Percentiles rank a stretch among this genome's conserved stretches.
Conservation (phyloP, 106 monocot species). For the Chionographis japonica region DNA sequence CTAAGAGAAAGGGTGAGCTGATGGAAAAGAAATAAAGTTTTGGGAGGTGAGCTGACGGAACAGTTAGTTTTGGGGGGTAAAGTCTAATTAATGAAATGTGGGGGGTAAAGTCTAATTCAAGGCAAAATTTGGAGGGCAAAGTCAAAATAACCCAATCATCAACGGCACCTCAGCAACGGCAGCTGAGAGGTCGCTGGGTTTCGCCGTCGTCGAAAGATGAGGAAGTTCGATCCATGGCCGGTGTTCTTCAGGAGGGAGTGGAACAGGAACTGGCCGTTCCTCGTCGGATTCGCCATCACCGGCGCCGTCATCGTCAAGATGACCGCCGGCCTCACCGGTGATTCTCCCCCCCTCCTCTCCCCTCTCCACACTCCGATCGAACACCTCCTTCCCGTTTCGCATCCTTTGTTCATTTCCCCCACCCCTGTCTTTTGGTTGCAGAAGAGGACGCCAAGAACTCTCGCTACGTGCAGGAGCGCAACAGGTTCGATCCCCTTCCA, state of each 20-base stretch:
- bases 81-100: too few species aligned
- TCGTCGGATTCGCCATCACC: conserved; percentile 83
- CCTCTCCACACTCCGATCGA: not conserved
- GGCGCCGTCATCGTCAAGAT: conserved; percentile 71
- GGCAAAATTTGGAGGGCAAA: too few species aligned
- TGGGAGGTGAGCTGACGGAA: too few species aligned
- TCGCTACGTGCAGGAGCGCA: conserved; percentile 65
- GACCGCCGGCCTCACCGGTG: conserved; percentile 71
- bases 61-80: too few species aligned
- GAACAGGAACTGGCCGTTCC: conserved; percentile 84
- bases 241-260: conserved; percentile 90
- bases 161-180: too few species aligned
- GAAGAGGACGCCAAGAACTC: conserved; percentile 92
- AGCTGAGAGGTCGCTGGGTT: too few species aligned
- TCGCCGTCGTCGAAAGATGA: conserved; percentile 24
- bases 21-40: too few species aligned
- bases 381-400: not conserved
- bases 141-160: too few species aligned
- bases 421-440: conserved; percentile 13
- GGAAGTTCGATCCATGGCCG: conserved; percentile 90
- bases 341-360: not conserved
- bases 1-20: too few species aligned
- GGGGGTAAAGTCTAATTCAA: too few species aligned
- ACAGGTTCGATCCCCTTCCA: conserved; percentile 14
- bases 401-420: not conserved